A percentile compares a stretch with the other conserved stretches of the same genome.
These are phyloP conservation scores for Solidago caesia DNA, from an alignment of 129 eudicot species.

Conservation along the genomic window DNA sequence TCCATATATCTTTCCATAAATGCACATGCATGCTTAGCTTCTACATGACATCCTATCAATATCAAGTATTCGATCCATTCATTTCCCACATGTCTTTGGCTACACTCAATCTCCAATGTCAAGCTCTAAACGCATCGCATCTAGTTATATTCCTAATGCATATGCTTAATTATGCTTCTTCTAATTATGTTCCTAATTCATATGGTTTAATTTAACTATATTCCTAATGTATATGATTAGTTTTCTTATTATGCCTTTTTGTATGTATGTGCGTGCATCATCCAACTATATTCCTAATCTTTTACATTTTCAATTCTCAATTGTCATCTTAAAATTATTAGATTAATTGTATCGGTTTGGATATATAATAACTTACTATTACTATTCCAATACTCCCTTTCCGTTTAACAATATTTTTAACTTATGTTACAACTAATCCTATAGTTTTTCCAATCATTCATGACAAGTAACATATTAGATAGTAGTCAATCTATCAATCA, in stretches of 20 bases:
- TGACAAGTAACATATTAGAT: too few species aligned
- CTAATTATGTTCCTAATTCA: conserved; percentile 3
- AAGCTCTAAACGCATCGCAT: conserved; percentile 28
- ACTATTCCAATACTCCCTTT: too few species aligned
- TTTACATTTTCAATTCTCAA: too few species aligned
- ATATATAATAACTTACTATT: too few species aligned
- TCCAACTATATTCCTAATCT: too few species aligned
- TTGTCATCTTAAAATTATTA: too few species aligned
- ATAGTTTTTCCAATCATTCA: too few species aligned
- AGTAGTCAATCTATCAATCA: too few species aligned
- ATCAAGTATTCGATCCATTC: conserved; percentile 1
- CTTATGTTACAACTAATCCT: too few species aligned
- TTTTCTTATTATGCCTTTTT: not conserved
- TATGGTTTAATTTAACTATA: not conserved
- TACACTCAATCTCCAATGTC: conserved; percentile 25
- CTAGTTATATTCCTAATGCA: conserved; percentile 4
- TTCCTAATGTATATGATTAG: not conserved
- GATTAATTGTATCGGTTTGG: not conserved
- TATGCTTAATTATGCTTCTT: conserved; percentile 4
- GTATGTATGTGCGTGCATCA: not conserved
- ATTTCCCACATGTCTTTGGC: conserved; percentile 21
- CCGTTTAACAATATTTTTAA: too few species aligned
- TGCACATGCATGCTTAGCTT: conserved; percentile 42
- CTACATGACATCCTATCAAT: conserved; percentile 33
- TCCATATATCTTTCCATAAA: conserved; percentile 31